phyloP scores from a whole-genome alignment of 2,329 filamentous ascomycete species.

The Penicillium paneum region DNA sequence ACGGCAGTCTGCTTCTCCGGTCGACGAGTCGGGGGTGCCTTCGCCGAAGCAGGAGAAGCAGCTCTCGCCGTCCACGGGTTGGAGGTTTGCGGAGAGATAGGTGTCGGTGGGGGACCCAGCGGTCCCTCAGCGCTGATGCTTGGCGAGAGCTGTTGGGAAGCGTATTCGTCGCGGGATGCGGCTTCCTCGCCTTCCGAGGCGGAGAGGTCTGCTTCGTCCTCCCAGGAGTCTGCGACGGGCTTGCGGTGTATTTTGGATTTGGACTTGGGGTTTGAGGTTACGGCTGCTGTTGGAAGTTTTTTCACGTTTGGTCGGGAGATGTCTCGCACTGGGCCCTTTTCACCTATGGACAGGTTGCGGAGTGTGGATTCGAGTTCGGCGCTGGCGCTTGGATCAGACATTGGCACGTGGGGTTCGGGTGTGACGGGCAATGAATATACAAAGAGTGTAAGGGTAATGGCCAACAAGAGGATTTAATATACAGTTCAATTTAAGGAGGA shows the following conservation, averaged over 20 bases:
- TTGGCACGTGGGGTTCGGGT: slow-evolving; percentile 3
- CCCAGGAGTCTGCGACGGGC: slow-evolving; percentile 69
- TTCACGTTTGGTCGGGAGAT: slow-evolving; percentile 22
- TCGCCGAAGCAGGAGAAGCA: slow-evolving; percentile 16
- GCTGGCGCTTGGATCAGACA: slow-evolving; percentile 21
- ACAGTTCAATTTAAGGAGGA: slow-evolving; percentile 10
- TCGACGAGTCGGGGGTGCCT: slow-evolving; percentile 37
- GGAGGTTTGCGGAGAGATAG: slow-evolving; percentile 53
- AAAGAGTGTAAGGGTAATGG: not conserved
- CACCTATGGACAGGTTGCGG: slow-evolving; percentile 30
- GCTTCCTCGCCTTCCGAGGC: slow-evolving; percentile 38
- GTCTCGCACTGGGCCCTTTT: slow-evolving; percentile 30
- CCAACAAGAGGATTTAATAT: not conserved
- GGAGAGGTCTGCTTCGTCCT: slow-evolving; percentile 62
- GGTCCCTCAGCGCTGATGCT: slow-evolving; percentile 30
- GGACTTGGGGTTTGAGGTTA: not conserved
- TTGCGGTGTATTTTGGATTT: slow-evolving; percentile 19
- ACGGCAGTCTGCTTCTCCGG: slow-evolving; percentile 94
- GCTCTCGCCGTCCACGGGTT: slow-evolving; percentile 16
- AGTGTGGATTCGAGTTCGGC: slow-evolving; percentile 33
- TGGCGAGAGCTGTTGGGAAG: slow-evolving; percentile 29
- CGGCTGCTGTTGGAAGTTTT: not conserved
- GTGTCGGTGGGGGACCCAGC: slow-evolving; percentile 64
- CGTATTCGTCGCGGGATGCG: slow-evolving; percentile 23
- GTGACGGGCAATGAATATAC: not conserved